These are phyloP conservation scores for Castanea mollissima DNA, from an alignment of 306 rosid genomes.

Conservation along the genomic window DNA sequence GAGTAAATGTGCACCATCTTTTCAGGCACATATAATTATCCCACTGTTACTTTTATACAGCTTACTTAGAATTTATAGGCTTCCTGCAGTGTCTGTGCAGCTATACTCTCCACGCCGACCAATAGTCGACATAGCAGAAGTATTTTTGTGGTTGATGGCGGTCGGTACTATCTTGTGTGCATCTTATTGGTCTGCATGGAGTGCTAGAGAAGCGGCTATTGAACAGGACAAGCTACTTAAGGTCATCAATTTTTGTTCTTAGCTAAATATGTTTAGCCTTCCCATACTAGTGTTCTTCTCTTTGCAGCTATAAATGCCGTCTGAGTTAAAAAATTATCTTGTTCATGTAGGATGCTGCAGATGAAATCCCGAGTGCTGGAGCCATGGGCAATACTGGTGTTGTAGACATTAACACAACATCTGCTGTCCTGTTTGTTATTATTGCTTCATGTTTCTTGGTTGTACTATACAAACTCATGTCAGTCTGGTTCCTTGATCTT, in stretches of 20 bases:
- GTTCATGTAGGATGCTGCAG: conserved; percentile 60
- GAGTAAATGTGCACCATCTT: background rate
- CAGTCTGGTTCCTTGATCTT: conserved; percentile 74
- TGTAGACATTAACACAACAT: conserved; percentile 68
- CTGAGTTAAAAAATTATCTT: conserved; percentile 18
- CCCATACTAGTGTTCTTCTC: background rate
- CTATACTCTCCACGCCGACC: conserved; percentile 86
- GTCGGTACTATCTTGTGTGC: conserved; percentile 88
- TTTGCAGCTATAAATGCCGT: conserved; percentile 2
- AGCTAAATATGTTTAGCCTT: background rate
- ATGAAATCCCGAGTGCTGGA: conserved; percentile 46
- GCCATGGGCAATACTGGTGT: conserved; percentile 44
- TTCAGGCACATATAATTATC: background rate
- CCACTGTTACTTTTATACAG: background rate
- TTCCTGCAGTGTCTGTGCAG: conserved; percentile 82
- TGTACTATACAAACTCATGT: conserved; percentile 80
- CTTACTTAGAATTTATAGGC: conserved; percentile 5
- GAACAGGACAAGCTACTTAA: conserved; percentile 69
- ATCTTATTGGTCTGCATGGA: conserved; percentile 98
- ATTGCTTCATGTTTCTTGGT: conserved; percentile 83
- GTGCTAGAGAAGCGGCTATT: conserved; percentile 66
- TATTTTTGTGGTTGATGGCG: conserved; percentile 93
- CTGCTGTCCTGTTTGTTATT: conserved; percentile 77
- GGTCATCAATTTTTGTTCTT: conserved; percentile 43
- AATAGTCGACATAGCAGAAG: conserved; percentile 86